Evolutionary conservation across 768 basidiomycete species (phyloP), one percentile per base, ranked within the genome.

Genomic region (Boletus rubescentipes): DNA sequence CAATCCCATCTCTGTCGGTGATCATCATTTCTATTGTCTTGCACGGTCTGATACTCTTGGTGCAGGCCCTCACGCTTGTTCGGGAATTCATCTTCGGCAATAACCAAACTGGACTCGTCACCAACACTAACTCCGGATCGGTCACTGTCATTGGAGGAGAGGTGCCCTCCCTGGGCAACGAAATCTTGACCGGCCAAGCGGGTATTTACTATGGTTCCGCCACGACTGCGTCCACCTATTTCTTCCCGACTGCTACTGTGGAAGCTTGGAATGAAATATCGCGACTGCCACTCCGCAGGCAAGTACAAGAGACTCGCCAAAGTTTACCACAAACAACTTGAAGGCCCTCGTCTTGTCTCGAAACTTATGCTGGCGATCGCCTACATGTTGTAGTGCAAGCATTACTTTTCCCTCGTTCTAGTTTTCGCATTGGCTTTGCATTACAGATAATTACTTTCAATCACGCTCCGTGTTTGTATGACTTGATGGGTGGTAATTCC

Each of bases 41-140:
- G 9, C 14, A 3, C n/a, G n/a, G 9, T 16, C 51, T 32, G 12
- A 41, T 40, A 9, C 11, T 5, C 41, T 5, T 16, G 6, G 0
- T 9, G 20, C 57, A 89, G 87, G 85, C 82, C 6, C 76, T 79
- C 64, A 77, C 77, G 20, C 81, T 90, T 66, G 64, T 77, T 14
- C 80, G 82, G 18, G 85, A 90, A 55, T 90, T 89, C 57, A 72
- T 90, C 46, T 72, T 90, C 36, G 87, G 88, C 4, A 70, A 68
- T 51, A 85, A 87, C 66, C 53, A 70, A 31, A 83, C 82, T 2
- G 88, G 87, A 0, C 75, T 81, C 7, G 81, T 89, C 35, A 70
- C 65, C 20, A 63, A 64, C 9, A 55, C 61, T 6, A 20, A 30
- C 50, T 57, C 57, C 0, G 71, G 66, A 35, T 29, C 56, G 11